Percentiles rank a stretch among this genome's conserved stretches.
Evolutionary conservation across 768 basidiomycete genomes (phyloP).

Genomic region (Mycena kentingensis): DNA sequence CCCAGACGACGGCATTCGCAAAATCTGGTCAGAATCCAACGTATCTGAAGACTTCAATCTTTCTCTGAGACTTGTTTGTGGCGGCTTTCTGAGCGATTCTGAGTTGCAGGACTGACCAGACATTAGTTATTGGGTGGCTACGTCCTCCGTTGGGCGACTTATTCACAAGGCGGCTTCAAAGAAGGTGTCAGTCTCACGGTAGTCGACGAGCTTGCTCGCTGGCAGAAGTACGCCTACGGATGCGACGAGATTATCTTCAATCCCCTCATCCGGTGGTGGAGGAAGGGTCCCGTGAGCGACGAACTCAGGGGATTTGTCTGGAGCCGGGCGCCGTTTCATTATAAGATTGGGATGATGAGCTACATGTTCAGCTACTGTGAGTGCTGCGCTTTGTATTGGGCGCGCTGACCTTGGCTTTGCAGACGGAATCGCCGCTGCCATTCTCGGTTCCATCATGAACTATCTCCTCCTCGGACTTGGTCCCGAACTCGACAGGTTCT

Average conservation of each 20-base stretch:
- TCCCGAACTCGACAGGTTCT: slow-evolving; percentile 69
- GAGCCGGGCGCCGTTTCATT: slow-evolving; percentile 75
- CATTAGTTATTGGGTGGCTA: slow-evolving; percentile 70
- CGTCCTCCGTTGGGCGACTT: slow-evolving; percentile 81
- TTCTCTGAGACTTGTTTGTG: slow-evolving; percentile 68
- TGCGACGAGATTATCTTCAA: slow-evolving; percentile 85
- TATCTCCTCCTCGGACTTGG: slow-evolving; percentile 74
- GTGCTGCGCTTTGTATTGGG: slow-evolving; percentile 3
- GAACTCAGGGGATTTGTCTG: slow-evolving; percentile 76
- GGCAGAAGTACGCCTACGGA: slow-evolving; percentile 72
- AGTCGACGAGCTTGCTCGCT: slow-evolving; percentile 86
- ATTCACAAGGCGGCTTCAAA: slow-evolving; percentile 82
- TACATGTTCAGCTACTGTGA: slow-evolving; percentile 30
- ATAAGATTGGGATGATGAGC: slow-evolving; percentile 80
- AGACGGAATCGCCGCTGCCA: slow-evolving; percentile 70
- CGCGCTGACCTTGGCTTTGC: slow-evolving; percentile 7
- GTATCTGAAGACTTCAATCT: slow-evolving; percentile 85
- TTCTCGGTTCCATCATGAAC: slow-evolving; percentile 67
- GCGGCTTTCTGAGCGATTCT: too few species aligned
- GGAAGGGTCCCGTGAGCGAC: slow-evolving; percentile 73
- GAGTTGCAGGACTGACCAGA: too few species aligned
- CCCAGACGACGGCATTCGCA: slow-evolving; percentile 57
- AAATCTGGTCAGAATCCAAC: slow-evolving; percentile 76
- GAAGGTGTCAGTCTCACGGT: slow-evolving; percentile 86
- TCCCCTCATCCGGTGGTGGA: slow-evolving; percentile 77